Evolutionary conservation across 345 rosid species (phyloP), one percentile per base, ranked within the genome.

Genomic region (Eutrema japonicum): DNA sequence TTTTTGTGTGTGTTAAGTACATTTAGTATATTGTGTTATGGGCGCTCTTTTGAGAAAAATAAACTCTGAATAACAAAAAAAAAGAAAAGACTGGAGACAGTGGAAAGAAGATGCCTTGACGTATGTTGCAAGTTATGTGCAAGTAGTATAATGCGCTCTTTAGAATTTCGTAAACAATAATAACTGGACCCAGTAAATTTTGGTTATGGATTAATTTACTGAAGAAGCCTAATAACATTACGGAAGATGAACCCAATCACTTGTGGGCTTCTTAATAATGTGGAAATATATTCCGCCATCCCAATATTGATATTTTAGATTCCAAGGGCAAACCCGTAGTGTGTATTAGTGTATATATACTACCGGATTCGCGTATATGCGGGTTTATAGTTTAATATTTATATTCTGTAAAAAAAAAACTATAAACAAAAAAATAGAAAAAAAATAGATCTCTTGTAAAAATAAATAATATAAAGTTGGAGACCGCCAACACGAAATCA

Each of bases 101-200:
- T 27, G 12, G 30, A 33, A 56, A 36, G 41, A 40, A 40, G 4
- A 45, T 69, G 36, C 36, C 36, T 29, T 57, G 49, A 79, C 84
- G 71, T 80, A 64, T 38, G 8, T 57, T 47, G 50, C 6, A 76
- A 78, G 85, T 80, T 77, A 22, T 22, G 26, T 22, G 26, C 26
- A 22, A 22, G 26, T 22, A 22, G 26, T 22, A 22, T 22, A 22
- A 0, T 22, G 26, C 1, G 22, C 33, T 60, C 42, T 49, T 40
- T 14, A 3, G 13, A 48, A 48, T 10, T 47, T 47, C 37, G 66
- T 53, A 9, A 38, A 26, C 10, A 7, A 26, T 11, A 47, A 33
- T 11, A 47, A 33, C 16, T 40, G 14, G 46, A 38, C 36, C 36
- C 37, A 43, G 16, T 41, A 30, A 35, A 12, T 45, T 3, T 69